Evolutionary conservation across 2,329 filamentous ascomycete genomes (phyloP).

Genomic region (Plectosphaerella plurivora): DNA sequence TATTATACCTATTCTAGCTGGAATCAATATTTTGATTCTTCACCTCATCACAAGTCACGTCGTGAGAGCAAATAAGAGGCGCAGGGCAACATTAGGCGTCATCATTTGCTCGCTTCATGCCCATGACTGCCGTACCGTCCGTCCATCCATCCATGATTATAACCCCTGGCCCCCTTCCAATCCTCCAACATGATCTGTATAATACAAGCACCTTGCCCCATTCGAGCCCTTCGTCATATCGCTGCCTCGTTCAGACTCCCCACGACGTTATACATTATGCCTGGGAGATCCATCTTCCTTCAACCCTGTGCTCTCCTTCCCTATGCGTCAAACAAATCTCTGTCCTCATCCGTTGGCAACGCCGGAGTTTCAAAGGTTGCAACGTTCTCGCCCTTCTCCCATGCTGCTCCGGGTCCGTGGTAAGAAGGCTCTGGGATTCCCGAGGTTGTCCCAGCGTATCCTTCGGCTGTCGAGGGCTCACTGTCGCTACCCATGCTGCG

Average conservation of each 20-base stretch:
- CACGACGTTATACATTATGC: constrained; percentile 3
- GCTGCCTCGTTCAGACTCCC: neutral
- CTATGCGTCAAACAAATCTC: constrained; percentile 35
- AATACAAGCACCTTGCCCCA: neutral
- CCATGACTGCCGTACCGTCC: neutral
- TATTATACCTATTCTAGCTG: no score
- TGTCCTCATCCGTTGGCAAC: constrained; percentile 34
- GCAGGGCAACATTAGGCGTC: neutral
- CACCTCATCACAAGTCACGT: no score
- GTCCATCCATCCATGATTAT: neutral
- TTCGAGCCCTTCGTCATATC: neutral
- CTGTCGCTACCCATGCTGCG: constrained; percentile 20
- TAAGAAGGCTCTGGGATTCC: constrained; percentile 40
- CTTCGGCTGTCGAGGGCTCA: constrained; percentile 3
- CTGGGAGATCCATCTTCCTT: constrained; percentile 4
- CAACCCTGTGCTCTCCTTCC: neutral
- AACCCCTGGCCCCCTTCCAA: neutral
- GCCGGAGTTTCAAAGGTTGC: constrained; percentile 29
- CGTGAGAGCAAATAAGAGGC: neutral
- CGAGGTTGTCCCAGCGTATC: constrained; percentile 5
- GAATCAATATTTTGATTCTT: no score
- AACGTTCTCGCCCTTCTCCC: constrained; percentile 45
- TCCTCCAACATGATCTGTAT: neutral
- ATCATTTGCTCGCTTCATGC: constrained; percentile 1
- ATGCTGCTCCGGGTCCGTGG: constrained; percentile 42